Evolutionary conservation across 352 stramenopile species (phyloP), one percentile per base, ranked within the genome.

Genomic region (Phytophthora pluvialis): DNA sequence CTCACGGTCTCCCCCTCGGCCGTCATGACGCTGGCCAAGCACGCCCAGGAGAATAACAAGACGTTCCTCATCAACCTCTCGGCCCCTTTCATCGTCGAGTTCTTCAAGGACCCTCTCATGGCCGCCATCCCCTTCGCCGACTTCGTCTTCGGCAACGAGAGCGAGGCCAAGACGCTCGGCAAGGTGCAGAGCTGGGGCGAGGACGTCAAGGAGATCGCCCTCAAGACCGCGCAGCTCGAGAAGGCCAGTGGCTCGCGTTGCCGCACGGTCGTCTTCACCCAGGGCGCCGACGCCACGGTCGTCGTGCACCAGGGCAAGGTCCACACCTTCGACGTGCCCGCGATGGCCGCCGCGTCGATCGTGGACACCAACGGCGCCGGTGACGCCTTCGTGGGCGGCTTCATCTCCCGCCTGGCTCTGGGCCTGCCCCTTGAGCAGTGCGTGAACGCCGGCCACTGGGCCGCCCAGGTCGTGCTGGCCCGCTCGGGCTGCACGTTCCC

Each of bases 281-380:
- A 99, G 75, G 98, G 98, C 47, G 85, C 91, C 10, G 86, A 98
- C 33, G 82, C 89, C 26, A 99, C 97, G 9, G 95, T 99, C 74
- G 97, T 99, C 38, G 97, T 97, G n/a, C 86, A 86, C 67, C 76
- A 99, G 61, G 98, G 98, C 61, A 87, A 93, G 40, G 81, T 99
- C 15, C 88, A 82, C 43, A 81, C 89, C 58, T 99, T 97, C 81
- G 72, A 88, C n/a, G 97, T 99, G 32, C 78, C 80, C 3, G 75
- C 80, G 60, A 81, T 99, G 38, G 72, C 77, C 7, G 84, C 90
- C 47, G 87, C 93, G 33, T 70, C 97, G 43, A 92, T 99, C 32
- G 91, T 99, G n/a, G 98, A 99, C 83, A 99, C 97, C 36, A 99
- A 99, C 79, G 98, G 98, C 47, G 98, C 98, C 16, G 98, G 98